Evolutionary conservation across 2,329 filamentous ascomycete genomes (phyloP).

Genomic region (Fusarium nodosum): DNA sequence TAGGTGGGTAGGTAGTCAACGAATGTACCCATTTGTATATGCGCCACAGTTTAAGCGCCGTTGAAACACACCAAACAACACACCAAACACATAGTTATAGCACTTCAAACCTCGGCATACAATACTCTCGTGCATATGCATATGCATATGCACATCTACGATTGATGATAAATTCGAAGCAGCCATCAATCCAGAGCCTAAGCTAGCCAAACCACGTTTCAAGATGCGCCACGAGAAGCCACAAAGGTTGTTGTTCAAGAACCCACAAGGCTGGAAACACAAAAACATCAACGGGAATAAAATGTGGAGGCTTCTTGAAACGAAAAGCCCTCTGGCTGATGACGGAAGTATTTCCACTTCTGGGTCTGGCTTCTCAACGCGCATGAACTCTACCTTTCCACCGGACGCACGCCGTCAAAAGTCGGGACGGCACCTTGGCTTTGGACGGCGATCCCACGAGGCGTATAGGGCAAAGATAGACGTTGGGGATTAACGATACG

Average conservation of each 20-base stretch:
- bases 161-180: not conserved
- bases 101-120: not conserved
- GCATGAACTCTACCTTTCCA: slow-evolving; percentile 28
- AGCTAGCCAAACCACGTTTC: not conserved
- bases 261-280: slow-evolving; percentile 40
- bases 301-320: slow-evolving; percentile 35
- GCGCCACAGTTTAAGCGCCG: not conserved
- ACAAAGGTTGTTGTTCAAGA: not conserved
- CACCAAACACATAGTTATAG: not conserved
- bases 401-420: not conserved
- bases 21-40: not conserved
- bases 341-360: slow-evolving; percentile 37
- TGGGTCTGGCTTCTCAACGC: not conserved
- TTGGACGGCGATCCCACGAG: not conserved
- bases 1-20: not conserved
- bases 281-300: not conserved
- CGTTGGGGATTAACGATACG: slow-evolving; percentile 21
- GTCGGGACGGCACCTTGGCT: slow-evolving; percentile 36
- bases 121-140: slow-evolving; percentile 2
- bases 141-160: slow-evolving; percentile 10
- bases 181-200: not conserved
- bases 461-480: not conserved
- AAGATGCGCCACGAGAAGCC: slow-evolving; percentile 13
- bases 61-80: not conserved
- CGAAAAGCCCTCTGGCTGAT: slow-evolving; percentile 13